Percentiles rank a stretch among this genome's conserved stretches.
phyloP scores from a whole-genome alignment of 2,329 filamentous ascomycete genomes.

The Grosmannia huntii region DNA sequence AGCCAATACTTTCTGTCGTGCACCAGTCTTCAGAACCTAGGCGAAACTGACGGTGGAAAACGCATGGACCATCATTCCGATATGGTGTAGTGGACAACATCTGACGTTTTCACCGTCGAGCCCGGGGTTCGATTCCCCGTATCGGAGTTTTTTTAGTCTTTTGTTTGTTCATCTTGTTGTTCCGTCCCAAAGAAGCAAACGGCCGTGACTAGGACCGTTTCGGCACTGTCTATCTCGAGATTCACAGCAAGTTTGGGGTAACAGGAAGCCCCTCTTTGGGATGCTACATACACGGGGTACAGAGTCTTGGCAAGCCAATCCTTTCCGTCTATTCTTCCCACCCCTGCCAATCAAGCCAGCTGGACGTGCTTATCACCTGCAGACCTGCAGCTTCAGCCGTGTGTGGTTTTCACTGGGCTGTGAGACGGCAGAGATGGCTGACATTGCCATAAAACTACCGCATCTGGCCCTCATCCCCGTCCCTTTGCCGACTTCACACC shows the following conservation, averaged over 20 bases:
- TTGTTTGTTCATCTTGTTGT: not conserved
- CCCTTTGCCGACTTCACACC: not conserved
- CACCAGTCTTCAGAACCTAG: not conserved
- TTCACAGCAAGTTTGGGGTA: not conserved
- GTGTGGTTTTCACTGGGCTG: not conserved
- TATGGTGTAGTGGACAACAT: slow-evolving; percentile 5
- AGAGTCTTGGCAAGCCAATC: too few relatives aligned
- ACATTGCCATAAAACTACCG: not conserved
- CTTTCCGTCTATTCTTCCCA: too few relatives aligned
- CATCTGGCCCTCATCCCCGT: not conserved
- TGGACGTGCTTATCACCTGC: not conserved
- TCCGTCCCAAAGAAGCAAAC: not conserved
- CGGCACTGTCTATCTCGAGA: too few relatives aligned
- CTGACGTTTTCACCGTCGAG: slow-evolving; percentile 5
- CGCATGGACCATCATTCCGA: not conserved
- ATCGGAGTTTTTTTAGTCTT: not conserved
- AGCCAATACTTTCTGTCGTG: too few relatives aligned
- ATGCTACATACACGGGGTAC: too few relatives aligned
- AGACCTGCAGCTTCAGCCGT: not conserved
- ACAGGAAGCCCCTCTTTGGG: too few relatives aligned
- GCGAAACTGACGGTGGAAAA: not conserved
- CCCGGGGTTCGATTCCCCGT: slow-evolving; percentile 6
- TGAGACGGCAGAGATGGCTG: not conserved
- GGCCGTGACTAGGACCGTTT: not conserved
- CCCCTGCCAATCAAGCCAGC: not conserved